These are phyloP conservation scores for Camelina neglecta DNA, from an alignment of 345 rosid species.

Conservation along the genomic window DNA sequence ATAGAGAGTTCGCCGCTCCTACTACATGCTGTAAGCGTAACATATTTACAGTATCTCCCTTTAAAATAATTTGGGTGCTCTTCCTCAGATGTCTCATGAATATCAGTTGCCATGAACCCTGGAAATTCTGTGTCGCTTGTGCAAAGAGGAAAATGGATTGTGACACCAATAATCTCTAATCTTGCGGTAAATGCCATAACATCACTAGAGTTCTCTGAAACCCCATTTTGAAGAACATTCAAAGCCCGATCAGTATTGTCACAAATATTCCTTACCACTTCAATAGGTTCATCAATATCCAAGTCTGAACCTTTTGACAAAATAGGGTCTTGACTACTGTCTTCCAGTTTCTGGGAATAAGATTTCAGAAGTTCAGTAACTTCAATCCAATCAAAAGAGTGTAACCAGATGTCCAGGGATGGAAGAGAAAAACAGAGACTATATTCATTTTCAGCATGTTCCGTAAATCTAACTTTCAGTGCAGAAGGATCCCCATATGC, in stretches of 20 bases:
- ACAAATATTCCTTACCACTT: slow-evolving; percentile 35
- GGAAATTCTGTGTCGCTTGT: slow-evolving; percentile 40
- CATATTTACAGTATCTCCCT: slow-evolving; percentile 54
- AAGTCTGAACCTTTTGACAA: slow-evolving; percentile 38
- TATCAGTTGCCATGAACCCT: slow-evolving; percentile 46
- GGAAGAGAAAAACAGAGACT: slow-evolving; percentile 67
- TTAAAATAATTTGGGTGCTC: slow-evolving; percentile 37
- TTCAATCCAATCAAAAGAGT: slow-evolving; percentile 60
- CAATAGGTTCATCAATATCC: slow-evolving; percentile 32
- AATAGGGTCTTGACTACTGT: slow-evolving; percentile 32
- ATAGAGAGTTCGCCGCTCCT: slow-evolving; percentile 52
- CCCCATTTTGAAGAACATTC: slow-evolving; percentile 39
- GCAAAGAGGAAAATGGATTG: slow-evolving; percentile 59
- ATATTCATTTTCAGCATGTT: slow-evolving; percentile 46
- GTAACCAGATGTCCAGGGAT: slow-evolving; percentile 76
- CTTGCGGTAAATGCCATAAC: slow-evolving; percentile 44
- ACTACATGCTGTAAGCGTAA: slow-evolving; percentile 53
- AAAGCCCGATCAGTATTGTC: slow-evolving; percentile 42
- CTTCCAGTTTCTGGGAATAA: slow-evolving; percentile 48
- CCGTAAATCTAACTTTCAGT: slow-evolving; percentile 53
- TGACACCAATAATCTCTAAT: slow-evolving; percentile 63
- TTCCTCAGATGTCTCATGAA: slow-evolving; percentile 42
- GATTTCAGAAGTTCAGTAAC: slow-evolving; percentile 51
- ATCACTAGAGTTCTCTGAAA: slow-evolving; percentile 36
- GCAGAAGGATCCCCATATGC: slow-evolving; percentile 52